These are phyloP conservation scores for Halenospora varia DNA, from an alignment of 495 filamentous ascomycete species.

Conservation along the genomic window DNA sequence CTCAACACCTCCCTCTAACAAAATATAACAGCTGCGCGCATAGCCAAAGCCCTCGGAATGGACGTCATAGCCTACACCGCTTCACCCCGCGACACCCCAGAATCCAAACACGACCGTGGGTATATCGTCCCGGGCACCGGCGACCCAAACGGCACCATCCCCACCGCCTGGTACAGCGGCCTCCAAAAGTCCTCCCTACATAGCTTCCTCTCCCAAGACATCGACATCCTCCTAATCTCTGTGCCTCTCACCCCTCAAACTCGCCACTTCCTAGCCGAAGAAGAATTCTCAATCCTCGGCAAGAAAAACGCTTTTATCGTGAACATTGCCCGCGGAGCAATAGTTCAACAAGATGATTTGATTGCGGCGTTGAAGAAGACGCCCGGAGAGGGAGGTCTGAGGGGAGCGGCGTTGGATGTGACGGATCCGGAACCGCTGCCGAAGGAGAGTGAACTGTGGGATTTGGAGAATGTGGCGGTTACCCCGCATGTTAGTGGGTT, in stretches of 20 bases:
- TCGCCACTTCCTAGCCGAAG: conserved; percentile 51
- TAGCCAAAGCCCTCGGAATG: conserved; percentile 72
- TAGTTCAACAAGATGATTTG: conserved; percentile 67
- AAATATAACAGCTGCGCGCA: conserved; percentile 41
- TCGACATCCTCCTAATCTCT: conserved; percentile 73
- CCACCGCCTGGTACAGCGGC: conserved; percentile 70
- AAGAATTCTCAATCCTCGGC: conserved; percentile 64
- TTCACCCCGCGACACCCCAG: conserved; percentile 47
- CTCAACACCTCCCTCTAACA: not conserved
- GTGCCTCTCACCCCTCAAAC: conserved; percentile 71
- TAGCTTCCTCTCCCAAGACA: conserved; percentile 61
- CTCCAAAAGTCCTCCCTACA: conserved; percentile 53
- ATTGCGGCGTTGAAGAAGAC: conserved; percentile 52
- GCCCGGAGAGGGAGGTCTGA: conserved; percentile 41
- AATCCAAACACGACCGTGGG: conserved; percentile 55
- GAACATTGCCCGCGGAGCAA: conserved; percentile 71
- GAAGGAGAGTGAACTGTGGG: conserved; percentile 64
- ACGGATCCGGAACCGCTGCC: conserved; percentile 84
- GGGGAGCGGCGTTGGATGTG: conserved; percentile 78
- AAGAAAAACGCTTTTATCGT: conserved; percentile 57
- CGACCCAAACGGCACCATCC: conserved; percentile 69
- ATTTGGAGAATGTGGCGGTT: conserved; percentile 66
- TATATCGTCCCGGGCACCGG: conserved; percentile 75
- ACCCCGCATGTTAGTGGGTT: conserved; percentile 76
- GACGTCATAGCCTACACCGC: conserved; percentile 80